These are phyloP conservation scores for Stagonosporopsis cucurbitacearum DNA, from an alignment of 2,329 filamentous ascomycete genomes.

Conservation along the genomic window DNA sequence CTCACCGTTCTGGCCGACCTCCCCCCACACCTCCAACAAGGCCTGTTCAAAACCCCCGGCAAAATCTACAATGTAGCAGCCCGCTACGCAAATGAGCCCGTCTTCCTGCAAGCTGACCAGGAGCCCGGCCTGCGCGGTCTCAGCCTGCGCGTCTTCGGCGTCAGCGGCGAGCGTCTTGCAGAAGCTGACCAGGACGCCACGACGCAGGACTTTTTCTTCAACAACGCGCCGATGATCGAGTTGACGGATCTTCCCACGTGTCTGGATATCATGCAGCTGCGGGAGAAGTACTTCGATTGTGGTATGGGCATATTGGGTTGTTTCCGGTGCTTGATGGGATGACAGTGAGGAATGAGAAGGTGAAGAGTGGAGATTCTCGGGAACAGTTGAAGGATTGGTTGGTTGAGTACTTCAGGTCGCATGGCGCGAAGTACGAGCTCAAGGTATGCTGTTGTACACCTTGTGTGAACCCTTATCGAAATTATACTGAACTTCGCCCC, in stretches of 20 bases:
- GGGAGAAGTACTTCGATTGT: slow-evolving; percentile 39
- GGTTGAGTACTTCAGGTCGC: slow-evolving; percentile 23
- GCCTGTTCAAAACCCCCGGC: slow-evolving; percentile 45
- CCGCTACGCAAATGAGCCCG: slow-evolving; percentile 47
- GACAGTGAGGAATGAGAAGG: slow-evolving; percentile 25
- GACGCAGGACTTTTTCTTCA: slow-evolving; percentile 43
- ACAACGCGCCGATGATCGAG: slow-evolving; percentile 43
- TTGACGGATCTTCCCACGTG: slow-evolving; percentile 41
- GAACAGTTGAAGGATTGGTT: slow-evolving; percentile 40
- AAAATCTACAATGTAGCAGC: slow-evolving; percentile 45
- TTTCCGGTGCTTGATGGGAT: slow-evolving; percentile 34
- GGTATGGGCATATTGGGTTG: slow-evolving; percentile 36
- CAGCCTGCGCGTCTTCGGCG: slow-evolving; percentile 46
- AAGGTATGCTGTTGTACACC: slow-evolving; percentile 13
- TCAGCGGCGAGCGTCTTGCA: slow-evolving; percentile 38
- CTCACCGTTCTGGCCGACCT: slow-evolving; percentile 23
- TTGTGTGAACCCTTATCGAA: too few species aligned
- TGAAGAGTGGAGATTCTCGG: slow-evolving; percentile 26
- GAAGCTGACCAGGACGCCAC: slow-evolving; percentile 15
- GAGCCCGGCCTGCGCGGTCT: slow-evolving; percentile 45
- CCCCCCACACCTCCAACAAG: slow-evolving; percentile 45
- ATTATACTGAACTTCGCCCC: background rate
- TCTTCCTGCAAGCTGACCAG: slow-evolving; percentile 48
- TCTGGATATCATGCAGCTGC: slow-evolving; percentile 41
- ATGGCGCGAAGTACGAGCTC: slow-evolving; percentile 41